Percentiles rank a stretch among this genome's conserved stretches.
Evolutionary conservation across 495 filamentous ascomycete species (phyloP).

Genomic region (Talaromyces adpressus): DNA sequence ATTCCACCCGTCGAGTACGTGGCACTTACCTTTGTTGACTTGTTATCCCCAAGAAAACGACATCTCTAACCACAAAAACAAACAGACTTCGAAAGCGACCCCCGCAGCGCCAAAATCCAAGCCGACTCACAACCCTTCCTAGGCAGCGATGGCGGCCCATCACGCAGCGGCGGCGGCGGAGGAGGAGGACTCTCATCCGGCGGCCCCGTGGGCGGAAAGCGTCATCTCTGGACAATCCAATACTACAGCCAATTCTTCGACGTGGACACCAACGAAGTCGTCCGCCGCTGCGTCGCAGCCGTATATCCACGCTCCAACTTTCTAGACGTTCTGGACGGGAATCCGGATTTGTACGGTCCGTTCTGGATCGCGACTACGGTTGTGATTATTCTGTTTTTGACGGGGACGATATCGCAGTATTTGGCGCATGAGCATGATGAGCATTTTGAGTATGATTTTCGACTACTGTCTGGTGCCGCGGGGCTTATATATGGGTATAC

Average conservation of each 20-base stretch:
- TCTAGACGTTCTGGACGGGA: constrained; percentile 93
- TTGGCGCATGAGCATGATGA: constrained; percentile 52
- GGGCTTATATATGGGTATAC: constrained; percentile 95
- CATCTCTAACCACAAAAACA: not conserved
- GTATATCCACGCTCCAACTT: constrained; percentile 89
- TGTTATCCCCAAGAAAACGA: not conserved
- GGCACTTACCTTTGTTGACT: not conserved
- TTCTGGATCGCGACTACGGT: constrained; percentile 99
- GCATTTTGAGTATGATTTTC: constrained; percentile 83
- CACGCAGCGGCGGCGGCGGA: constrained; percentile 25
- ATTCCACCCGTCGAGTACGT: constrained; percentile 86
- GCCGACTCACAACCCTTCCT: constrained; percentile 54
- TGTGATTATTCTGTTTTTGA: constrained; percentile 88
- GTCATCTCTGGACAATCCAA: constrained; percentile 81
- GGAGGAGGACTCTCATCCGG: constrained; percentile 31
- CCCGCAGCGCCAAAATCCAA: constrained; percentile 50
- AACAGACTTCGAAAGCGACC: constrained; percentile 48
- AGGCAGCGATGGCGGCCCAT: constrained; percentile 41
- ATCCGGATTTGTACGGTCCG: constrained; percentile 90
- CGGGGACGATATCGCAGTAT: constrained; percentile 90
- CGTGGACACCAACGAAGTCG: constrained; percentile 84
- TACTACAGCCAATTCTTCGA: constrained; percentile 99
- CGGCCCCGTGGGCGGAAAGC: constrained; percentile 54
- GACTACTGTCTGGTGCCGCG: constrained; percentile 71
- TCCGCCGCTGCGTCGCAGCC: constrained; percentile 74